These are phyloP conservation scores for Tricholoma saponaceum DNA, from an alignment of 768 basidiomycete genomes.

Conservation along the genomic window DNA sequence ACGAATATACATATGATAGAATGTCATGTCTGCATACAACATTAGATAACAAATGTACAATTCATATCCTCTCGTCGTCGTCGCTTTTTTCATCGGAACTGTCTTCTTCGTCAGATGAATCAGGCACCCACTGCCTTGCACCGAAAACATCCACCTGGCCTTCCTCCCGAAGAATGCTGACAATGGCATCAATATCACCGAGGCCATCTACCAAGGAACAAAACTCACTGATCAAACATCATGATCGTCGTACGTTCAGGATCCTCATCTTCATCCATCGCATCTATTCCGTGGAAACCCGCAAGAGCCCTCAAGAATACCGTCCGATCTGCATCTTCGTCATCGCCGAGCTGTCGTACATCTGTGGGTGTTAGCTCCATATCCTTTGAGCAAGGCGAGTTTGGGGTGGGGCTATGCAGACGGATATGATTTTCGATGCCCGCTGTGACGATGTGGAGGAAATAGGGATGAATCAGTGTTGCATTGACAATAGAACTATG, in stretches of 20 bases:
- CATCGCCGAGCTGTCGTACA: conserved; percentile 41
- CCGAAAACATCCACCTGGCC: conserved; percentile 53
- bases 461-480: conserved; percentile 64
- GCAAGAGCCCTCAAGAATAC: conserved; percentile 34
- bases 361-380: conserved; percentile 42
- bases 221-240: conserved; percentile 73
- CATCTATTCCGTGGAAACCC: conserved; percentile 11
- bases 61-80: conserved; percentile 14
- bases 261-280: conserved; percentile 27
- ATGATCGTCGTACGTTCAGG: conserved; percentile 51
- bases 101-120: conserved; percentile 24
- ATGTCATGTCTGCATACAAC: not conserved
- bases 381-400: conserved; percentile 47
- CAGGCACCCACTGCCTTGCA: conserved; percentile 33
- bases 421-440: conserved; percentile 71
- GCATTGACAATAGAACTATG: conserved; percentile 80
- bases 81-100: conserved; percentile 23
- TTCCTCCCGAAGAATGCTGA: conserved; percentile 58
- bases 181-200: not conserved
- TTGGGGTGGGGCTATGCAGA: conserved; percentile 62
- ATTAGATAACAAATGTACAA: not conserved
- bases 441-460: conserved; percentile 61
- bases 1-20: too few relatives aligned
- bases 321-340: conserved; percentile 28
- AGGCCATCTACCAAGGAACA: not conserved